These are phyloP conservation scores for Fusarium sp. DNA, from an alignment of 2,329 filamentous ascomycete species.

Conservation along the genomic window DNA sequence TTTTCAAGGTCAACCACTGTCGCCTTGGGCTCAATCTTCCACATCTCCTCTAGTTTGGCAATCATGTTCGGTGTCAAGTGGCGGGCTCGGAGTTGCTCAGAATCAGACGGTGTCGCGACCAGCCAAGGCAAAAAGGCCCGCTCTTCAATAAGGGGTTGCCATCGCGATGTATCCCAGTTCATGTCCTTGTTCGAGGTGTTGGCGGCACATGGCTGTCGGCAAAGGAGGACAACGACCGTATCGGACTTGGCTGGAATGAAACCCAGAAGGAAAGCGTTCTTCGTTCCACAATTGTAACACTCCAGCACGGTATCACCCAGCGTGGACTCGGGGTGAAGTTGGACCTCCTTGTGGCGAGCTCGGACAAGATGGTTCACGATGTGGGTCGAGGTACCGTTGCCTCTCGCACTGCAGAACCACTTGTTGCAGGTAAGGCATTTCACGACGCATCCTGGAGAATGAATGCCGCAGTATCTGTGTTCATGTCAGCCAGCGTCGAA, in stretches of 20 bases:
- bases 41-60: conserved; percentile 96
- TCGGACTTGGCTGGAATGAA: conserved; percentile 99
- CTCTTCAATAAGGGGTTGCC: conserved; percentile 98
- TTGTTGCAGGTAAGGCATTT: conserved; percentile 97
- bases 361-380: conserved; percentile 99
- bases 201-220: conserved; percentile 94
- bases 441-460: conserved; percentile 94
- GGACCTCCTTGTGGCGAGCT: conserved; percentile 98
- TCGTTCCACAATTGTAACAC: conserved; percentile 99
- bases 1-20: conserved; percentile 95
- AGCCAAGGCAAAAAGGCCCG: conserved; percentile 96
- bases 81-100: conserved; percentile 94
- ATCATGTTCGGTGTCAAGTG: conserved; percentile 96
- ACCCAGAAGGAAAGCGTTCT: conserved; percentile 96
- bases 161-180: conserved; percentile 99
- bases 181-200: conserved; percentile 98
- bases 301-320: conserved; percentile 97
- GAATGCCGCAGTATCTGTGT: conserved; percentile 92
- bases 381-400: conserved; percentile 96
- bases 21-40: conserved; percentile 93
- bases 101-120: conserved; percentile 88
- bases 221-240: conserved; percentile 96
- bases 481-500: conserved; percentile 44
- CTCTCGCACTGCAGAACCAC: conserved; percentile 98
- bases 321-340: conserved; percentile 92